Percentiles rank a stretch among this genome's conserved stretches.
Evolutionary conservation across 306 rosid species (phyloP).

Genomic region (Glycine soja): DNA sequence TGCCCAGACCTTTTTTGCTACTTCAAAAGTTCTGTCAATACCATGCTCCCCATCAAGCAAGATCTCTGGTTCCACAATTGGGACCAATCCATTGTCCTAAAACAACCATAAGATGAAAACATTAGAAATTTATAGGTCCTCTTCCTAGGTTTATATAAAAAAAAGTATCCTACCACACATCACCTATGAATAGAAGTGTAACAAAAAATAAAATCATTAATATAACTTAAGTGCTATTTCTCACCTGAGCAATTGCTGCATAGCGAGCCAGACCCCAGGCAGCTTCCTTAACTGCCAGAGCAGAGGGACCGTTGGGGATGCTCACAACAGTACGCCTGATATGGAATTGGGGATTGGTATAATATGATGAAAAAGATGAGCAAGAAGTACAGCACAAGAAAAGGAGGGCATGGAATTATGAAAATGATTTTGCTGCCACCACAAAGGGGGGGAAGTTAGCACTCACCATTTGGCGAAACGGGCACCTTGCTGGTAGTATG

Average conservation of each 20-base stretch:
- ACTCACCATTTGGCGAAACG: slow-evolving; percentile 97
- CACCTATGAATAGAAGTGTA: not conserved
- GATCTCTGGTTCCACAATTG: slow-evolving; percentile 95
- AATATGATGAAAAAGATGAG: slow-evolving; percentile 6
- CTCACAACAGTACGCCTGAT: slow-evolving; percentile 87
- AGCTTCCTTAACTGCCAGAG: slow-evolving; percentile 70
- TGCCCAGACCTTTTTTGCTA: slow-evolving; percentile 82
- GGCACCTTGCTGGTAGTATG: slow-evolving; percentile 93
- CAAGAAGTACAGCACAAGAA: not conserved
- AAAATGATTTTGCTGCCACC: not conserved
- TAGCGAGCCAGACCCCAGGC: slow-evolving; percentile 87
- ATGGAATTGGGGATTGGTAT: slow-evolving; percentile 7
- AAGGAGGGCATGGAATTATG: not conserved
- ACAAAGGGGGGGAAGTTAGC: not conserved
- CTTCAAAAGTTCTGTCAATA: slow-evolving; percentile 84
- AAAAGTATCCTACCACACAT: too few relatives aligned
- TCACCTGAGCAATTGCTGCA: slow-evolving; percentile 86
- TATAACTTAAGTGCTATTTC: slow-evolving; percentile 9
- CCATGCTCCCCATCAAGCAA: slow-evolving; percentile 87
- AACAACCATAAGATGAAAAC: slow-evolving; percentile 9
- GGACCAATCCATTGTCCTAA: slow-evolving; percentile 55
- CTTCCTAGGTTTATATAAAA: too few relatives aligned
- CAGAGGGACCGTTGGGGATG: slow-evolving; percentile 96
- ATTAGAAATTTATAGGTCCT: not conserved
- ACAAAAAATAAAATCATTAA: not conserved